Percentiles rank a stretch among this genome's conserved stretches.
These are phyloP conservation scores for Capronia americana DNA, from an alignment of 2,329 filamentous ascomycete genomes.

Conservation along the genomic window DNA sequence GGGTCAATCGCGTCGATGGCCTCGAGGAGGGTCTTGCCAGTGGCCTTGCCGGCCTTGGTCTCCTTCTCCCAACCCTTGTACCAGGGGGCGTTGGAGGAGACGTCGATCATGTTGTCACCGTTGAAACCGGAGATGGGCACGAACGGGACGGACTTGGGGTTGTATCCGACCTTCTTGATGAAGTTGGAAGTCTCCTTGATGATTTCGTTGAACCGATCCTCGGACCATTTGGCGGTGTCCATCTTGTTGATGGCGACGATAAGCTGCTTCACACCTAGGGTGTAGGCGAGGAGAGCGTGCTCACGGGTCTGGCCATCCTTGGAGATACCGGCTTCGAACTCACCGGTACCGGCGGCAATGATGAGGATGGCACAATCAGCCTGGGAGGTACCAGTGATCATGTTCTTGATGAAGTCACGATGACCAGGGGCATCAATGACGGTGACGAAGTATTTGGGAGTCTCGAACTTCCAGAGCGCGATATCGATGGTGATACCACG, in stretches of 20 bases:
- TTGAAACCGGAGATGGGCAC: conserved; percentile 99
- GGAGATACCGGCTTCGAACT: conserved; percentile 99
- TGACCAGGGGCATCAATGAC: conserved; percentile 99
- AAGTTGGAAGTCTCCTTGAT: conserved; percentile 99
- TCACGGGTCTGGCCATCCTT: conserved; percentile 99
- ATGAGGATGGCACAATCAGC: conserved; percentile 99
- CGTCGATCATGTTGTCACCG: conserved; percentile 98
- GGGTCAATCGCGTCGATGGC: conserved; percentile 96
- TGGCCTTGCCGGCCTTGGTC: conserved; percentile 82
- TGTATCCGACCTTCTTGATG: conserved; percentile 99
- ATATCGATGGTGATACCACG: conserved; percentile 99
- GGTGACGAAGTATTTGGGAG: conserved; percentile 95
- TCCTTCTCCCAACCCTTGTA: conserved; percentile 99
- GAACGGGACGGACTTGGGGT: conserved; percentile 98
- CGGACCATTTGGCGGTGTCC: conserved; percentile 99
- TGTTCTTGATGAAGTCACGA: conserved; percentile 99
- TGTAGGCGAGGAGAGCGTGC: conserved; percentile 99
- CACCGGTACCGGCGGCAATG: conserved; percentile 99
- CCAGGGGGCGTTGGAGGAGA: conserved; percentile 95
- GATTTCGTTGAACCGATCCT: conserved; percentile 97
- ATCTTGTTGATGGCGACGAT: conserved; percentile 99
- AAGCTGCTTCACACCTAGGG: conserved; percentile 99
- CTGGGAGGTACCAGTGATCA: conserved; percentile 99
- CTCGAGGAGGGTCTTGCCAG: conserved; percentile 98
- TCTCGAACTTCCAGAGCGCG: conserved; percentile 99